phyloP scores from a whole-genome alignment of 2,329 filamentous ascomycete genomes.

The Trichoderma brevicompactum region DNA sequence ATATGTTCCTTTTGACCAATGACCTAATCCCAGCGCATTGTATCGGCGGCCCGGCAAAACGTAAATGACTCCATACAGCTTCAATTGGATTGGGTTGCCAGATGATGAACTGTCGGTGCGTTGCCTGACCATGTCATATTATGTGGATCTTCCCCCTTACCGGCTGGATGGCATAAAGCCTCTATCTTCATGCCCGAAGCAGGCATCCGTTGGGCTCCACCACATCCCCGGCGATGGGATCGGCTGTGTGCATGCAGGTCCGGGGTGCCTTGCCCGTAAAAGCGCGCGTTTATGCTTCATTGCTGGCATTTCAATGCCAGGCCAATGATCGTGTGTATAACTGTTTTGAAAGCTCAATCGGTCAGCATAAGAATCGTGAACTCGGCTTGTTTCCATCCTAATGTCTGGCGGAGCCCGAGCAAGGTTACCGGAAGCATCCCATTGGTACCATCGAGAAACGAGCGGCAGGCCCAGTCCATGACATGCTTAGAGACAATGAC shows the following conservation, averaged over 20 bases:
- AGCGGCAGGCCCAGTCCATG: constrained; percentile 16
- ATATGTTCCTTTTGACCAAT: constrained; percentile 6
- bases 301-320: constrained; percentile 1
- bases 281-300: constrained; percentile 19
- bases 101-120: constrained; percentile 19
- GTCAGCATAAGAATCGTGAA: constrained; percentile 22
- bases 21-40: background rate
- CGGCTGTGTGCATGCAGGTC: constrained; percentile 26
- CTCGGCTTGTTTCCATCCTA: constrained; percentile 18
- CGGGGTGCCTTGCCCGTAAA: constrained; percentile 20
- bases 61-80: constrained; percentile 17
- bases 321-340: constrained; percentile 11
- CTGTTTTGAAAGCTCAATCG: background rate
- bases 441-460: constrained; percentile 19
- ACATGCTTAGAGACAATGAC: constrained; percentile 22
- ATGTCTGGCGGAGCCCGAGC: constrained; percentile 24
- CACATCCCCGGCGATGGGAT: constrained; percentile 24
- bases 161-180: constrained; percentile 6
- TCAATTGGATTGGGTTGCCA: constrained; percentile 14
- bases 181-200: constrained; percentile 27
- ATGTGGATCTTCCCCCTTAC: constrained; percentile 30
- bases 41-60: constrained; percentile 9
- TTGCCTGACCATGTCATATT: constrained; percentile 32
- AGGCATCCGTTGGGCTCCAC: constrained; percentile 28
- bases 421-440: constrained; percentile 14